phyloP scores from a whole-genome alignment of 2,329 filamentous ascomycete species.

The Xylaria sp. region DNA sequence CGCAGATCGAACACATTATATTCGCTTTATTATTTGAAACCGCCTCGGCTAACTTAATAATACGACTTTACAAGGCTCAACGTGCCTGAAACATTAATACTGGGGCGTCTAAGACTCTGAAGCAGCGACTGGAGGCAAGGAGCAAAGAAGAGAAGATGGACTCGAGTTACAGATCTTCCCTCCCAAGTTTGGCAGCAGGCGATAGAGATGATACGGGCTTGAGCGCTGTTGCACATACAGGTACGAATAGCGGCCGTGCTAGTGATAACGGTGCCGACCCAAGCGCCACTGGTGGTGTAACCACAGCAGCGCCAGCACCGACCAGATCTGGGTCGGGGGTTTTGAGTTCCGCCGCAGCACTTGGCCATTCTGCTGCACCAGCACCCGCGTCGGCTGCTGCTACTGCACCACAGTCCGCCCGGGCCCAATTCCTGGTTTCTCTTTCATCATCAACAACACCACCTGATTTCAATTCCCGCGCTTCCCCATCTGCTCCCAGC shows the following conservation, averaged over 20 bases:
- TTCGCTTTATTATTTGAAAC: slow-evolving; percentile 3
- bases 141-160: slow-evolving; percentile 32
- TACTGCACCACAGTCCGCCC: slow-evolving; percentile 15
- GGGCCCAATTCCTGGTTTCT: neutral
- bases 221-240: neutral
- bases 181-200: neutral
- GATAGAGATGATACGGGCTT: slow-evolving; percentile 27
- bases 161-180: slow-evolving; percentile 33
- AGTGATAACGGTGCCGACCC: slow-evolving; percentile 25
- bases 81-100: slow-evolving; percentile 28
- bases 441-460: slow-evolving; percentile 24
- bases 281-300: slow-evolving; percentile 9
- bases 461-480: slow-evolving; percentile 11
- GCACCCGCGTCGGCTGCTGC: slow-evolving; percentile 4
- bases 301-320: neutral
- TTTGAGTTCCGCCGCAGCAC: slow-evolving; percentile 17
- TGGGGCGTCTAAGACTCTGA: slow-evolving; percentile 18
- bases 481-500: slow-evolving; percentile 18
- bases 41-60: slow-evolving; percentile 16
- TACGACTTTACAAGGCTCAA: slow-evolving; percentile 1
- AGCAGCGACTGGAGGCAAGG: slow-evolving; percentile 19
- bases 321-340: slow-evolving; percentile 20
- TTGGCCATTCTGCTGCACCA: neutral
- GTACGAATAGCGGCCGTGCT: slow-evolving; percentile 16
- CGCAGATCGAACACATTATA: slow-evolving; percentile 26